Base-by-base conservation (phyloP, 805 yeast species). In the Teunomyces tritomae region DNA sequence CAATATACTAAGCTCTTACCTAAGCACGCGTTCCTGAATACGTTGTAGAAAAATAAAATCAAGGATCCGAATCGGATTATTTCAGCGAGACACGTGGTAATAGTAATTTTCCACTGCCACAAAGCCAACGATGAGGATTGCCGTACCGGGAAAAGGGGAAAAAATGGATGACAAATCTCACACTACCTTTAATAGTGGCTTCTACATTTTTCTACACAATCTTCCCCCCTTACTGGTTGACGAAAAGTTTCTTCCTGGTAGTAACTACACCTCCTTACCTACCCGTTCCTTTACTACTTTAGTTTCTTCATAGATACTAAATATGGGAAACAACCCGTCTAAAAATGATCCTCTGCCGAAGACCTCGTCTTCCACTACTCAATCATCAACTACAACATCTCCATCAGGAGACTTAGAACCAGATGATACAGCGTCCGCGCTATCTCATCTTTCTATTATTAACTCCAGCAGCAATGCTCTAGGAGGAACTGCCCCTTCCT, bases 271-370 rank as follows among this genome's bases (percentile, higher is more conserved):
- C 27, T 11, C 28, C 44, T 40, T 35, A n/a, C 17, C 35, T 20
- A n/a, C 11, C 35, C 24, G 17, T n/a, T n/a, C 5, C 32, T 11
- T 24, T n/a, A 8, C 37, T 7, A 13, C 29, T 28, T n/a, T 26
- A 11, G 40, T 13, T 37, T 26, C 40, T 11, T 14, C 29, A 10
- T 24, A 37, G 40, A 24, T 28, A 20, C 37, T 39, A 59, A 47
- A 48, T 60, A 80, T 80, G 85, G 85, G 86, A 70, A 80, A 79
- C 70, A 80, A 80, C 84, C 85, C 85, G 74, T 80, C 85, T 50
- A 71, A 71, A 62, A 64, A 71, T 68, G 77, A 73, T 47, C 71
- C 74, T 61, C 75, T 69, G 67, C 75, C 77, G 76, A 70, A 61
- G 55, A 59, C 61, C 60, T 68, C 70, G 50, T 57, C 70, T 55